phyloP scores from a whole-genome alignment of 306 rosid species.

The Glycine latifolia region DNA sequence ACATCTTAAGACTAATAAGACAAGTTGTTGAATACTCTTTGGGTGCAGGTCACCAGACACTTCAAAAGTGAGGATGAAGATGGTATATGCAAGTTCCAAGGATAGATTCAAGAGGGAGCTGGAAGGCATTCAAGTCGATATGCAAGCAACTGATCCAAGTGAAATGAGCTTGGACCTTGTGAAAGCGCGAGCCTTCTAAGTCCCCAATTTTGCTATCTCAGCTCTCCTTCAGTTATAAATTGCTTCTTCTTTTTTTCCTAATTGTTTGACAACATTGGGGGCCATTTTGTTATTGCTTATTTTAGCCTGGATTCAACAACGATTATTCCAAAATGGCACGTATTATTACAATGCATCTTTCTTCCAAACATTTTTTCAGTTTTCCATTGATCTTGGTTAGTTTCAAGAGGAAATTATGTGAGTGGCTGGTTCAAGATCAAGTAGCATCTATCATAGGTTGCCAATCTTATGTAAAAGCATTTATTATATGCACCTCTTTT shows the following conservation, averaged over 20 bases:
- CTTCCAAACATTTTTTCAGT: constrained; percentile 32
- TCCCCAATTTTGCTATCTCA: constrained; percentile 19
- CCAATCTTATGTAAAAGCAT: constrained; percentile 35
- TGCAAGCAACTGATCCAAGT: constrained; percentile 97
- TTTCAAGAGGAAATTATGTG: constrained; percentile 26
- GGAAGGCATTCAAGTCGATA: constrained; percentile 82
- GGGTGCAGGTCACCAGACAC: constrained; percentile 76
- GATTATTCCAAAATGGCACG: constrained; percentile 46
- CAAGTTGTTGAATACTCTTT: neutral
- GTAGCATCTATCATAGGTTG: constrained; percentile 28
- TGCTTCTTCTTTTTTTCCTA: constrained; percentile 8
- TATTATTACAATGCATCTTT: constrained; percentile 43
- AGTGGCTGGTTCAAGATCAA: constrained; percentile 42
- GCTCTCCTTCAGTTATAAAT: constrained; percentile 43
- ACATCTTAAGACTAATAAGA: too few relatives aligned
- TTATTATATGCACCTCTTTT: neutral
- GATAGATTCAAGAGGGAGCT: constrained; percentile 92
- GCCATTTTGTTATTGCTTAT: constrained; percentile 43
- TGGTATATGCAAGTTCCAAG: constrained; percentile 96
- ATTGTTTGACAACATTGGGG: constrained; percentile 43
- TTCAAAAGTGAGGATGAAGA: constrained; percentile 89
- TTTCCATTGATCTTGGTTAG: constrained; percentile 33
- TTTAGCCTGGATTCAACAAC: neutral
- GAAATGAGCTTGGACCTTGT: constrained; percentile 95
- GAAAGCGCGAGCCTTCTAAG: constrained; percentile 64